Base-by-base conservation (phyloP, 805 yeast genomes). In the Metschnikowia lochheadii region DNA sequence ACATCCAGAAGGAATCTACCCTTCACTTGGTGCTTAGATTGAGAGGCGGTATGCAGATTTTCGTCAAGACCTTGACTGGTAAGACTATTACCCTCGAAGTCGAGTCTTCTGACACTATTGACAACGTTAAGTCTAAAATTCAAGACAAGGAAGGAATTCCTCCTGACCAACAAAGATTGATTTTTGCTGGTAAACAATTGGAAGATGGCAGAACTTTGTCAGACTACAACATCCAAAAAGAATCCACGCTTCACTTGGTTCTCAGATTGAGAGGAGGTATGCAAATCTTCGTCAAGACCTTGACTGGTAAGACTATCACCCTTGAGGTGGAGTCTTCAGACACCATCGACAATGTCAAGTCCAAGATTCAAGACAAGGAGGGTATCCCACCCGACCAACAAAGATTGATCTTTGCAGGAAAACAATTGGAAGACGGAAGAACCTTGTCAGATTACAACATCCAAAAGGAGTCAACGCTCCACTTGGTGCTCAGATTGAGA, bases 181-280 rank as follows among this genome's bases (percentile, higher is more conserved):
- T 21, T 29, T 91, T 90, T 67, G 97, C 97, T 65, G 97, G 97
- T 83, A 90, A 89, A 82, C 96, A 89, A 79, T 84, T 90, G 73
- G 96, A 89, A 77, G 94, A 87, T 3, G 97, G 97, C 63, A 88
- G 97, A 82, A 91, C 97, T 58, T 79, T 91, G 59, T 85, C 96
- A 60, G 97, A 91, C 80, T 91, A 91, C 92, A 91, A 91, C 87
- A 91, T 91, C 75, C 96, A 90, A 80, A 91, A 91, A 82, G 97
- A 91, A 79, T 89, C 97, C 58, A 91, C 97, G 56, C 77, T 91
- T 50, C 97, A 92, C 77, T 84, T 92, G 80, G 20, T 18, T 18
- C 81, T 92, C 63, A 90, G 97, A 84, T 87, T 92, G 75, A 89
- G 97, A 82, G 98, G 98, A 81, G 97, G 96, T 80, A 64, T 66